Base-by-base conservation (phyloP, 2,329 filamentous ascomycete genomes). In the Fusarium napiforme region DNA sequence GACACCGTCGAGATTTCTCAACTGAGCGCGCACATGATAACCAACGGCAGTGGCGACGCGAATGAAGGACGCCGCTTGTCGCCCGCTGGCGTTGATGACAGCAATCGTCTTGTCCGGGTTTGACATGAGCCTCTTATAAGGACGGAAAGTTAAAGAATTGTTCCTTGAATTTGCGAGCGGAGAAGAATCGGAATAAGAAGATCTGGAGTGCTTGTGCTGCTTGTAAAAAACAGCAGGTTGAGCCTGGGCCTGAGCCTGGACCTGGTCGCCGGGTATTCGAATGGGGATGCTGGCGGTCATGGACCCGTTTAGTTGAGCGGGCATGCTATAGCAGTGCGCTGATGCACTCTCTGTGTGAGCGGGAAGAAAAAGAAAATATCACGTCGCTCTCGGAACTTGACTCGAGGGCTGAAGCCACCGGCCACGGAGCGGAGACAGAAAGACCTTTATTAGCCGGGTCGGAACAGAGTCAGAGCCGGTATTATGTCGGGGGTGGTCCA, bases 11-110 rank as follows among this genome's bases (percentile, higher is more conserved):
- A 93, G 89, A 78, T 94, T 96, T 79, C 95, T 91, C 82, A 98
- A 88, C 85, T 98, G 96, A 36, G 95, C 96, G 79, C 94, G 93
- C 64, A 99, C 96, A 81, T 92, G 91, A 86, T 96, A 98, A 75
- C 96, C 96, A 63, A 98, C 92, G 68, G 96, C 96, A 49, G 94
- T 94, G 65, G 96, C 96, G 80, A 97, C 95, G 76, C 96, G 93
- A 78, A 98, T 96, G 79, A 99, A 91, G 67, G 95, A 98, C 66
- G 96, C 96, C 74, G 96, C 95, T 87, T 99, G 96, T 78, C 96
- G 93, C 79, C 96, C 96, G 81, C 94, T 96, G 81, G 94, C 94
- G 84, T 98, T 98, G 85, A 98, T 95, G 80, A 97, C 92, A 80
- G 95, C 96, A 79, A 97, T 94, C 62, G 93, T 96, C 85, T 95